Evolutionary conservation across 2,329 filamentous ascomycete genomes (phyloP).

Genomic region (Aureobasidium subglaciale): DNA sequence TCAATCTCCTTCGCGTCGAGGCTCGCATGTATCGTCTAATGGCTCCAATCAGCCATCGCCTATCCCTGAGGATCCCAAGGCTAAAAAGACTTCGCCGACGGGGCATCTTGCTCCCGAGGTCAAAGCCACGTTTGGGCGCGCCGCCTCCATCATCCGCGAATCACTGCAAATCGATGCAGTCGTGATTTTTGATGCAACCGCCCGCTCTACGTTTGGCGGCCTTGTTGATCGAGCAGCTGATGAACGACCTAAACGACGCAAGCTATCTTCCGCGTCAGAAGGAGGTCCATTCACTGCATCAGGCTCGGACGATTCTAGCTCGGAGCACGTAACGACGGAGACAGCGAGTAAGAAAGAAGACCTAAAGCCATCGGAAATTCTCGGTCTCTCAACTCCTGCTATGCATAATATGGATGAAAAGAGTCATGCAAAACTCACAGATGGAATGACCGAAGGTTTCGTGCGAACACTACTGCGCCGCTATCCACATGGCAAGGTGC

Average conservation of each 20-base stretch:
- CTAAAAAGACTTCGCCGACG: slow-evolving; percentile 18
- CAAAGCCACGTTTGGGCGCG: slow-evolving; percentile 31
- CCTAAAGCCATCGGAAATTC: neutral
- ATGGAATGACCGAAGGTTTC: slow-evolving; percentile 18
- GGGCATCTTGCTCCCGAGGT: slow-evolving; percentile 21
- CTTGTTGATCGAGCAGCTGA: slow-evolving; percentile 9
- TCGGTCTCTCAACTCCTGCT: neutral
- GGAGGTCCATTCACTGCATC: neutral
- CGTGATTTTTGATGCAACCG: slow-evolving; percentile 30
- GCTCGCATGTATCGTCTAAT: neutral
- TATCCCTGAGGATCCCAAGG: neutral
- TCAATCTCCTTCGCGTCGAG: neutral
- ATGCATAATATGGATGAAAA: neutral
- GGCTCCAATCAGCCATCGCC: neutral
- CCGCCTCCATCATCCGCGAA: slow-evolving; percentile 37
- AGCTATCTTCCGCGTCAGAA: neutral
- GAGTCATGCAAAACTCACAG: neutral
- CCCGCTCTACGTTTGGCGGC: slow-evolving; percentile 17
- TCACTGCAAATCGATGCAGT: slow-evolving; percentile 41
- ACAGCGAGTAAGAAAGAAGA: neutral
- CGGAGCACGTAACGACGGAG: neutral
- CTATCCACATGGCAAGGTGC: slow-evolving; percentile 30
- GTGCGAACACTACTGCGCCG: slow-evolving; percentile 22
- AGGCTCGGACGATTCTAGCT: neutral
- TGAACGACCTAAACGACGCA: slow-evolving; percentile 4